These are phyloP conservation scores for Fusarium musae DNA, from an alignment of 2,329 filamentous ascomycete species.

Conservation along the genomic window DNA sequence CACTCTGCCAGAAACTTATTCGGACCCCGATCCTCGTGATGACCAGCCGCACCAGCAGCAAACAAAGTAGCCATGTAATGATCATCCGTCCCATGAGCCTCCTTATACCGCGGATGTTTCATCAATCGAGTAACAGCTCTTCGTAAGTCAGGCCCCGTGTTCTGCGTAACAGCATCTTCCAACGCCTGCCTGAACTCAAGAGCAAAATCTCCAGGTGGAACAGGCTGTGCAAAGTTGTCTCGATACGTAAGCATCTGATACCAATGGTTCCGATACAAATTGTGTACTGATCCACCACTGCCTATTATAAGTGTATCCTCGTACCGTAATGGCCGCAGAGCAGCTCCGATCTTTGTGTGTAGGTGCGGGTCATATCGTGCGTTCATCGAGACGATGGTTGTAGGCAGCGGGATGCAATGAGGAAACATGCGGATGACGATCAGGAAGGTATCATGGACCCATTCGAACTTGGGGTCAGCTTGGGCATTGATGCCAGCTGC, in stretches of 20 bases:
- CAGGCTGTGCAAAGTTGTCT: not conserved
- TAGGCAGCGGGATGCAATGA: slow-evolving; percentile 65
- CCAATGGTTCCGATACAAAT: slow-evolving; percentile 76
- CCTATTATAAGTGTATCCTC: slow-evolving; percentile 62
- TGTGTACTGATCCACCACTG: slow-evolving; percentile 73
- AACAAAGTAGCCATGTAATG: slow-evolving; percentile 75
- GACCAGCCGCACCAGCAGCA: slow-evolving; percentile 66
- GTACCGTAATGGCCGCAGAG: slow-evolving; percentile 8
- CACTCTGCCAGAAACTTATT: slow-evolving; percentile 63
- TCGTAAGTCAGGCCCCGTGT: slow-evolving; percentile 59
- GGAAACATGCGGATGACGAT: slow-evolving; percentile 78
- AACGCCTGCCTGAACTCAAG: slow-evolving; percentile 74
- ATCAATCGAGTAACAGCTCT: slow-evolving; percentile 69
- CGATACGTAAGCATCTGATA: slow-evolving; percentile 63
- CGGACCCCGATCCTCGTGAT: slow-evolving; percentile 56
- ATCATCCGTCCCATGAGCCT: slow-evolving; percentile 76
- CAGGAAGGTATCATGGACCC: slow-evolving; percentile 78
- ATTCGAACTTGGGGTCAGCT: slow-evolving; percentile 68
- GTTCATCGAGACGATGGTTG: slow-evolving; percentile 54
- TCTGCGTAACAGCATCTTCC: slow-evolving; percentile 63
- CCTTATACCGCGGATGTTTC: slow-evolving; percentile 73
- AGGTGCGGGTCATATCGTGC: slow-evolving; percentile 33
- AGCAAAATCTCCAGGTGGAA: slow-evolving; percentile 56
- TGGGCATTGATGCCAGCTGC: slow-evolving; percentile 62
- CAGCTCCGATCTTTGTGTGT: slow-evolving; percentile 29